A percentile compares a stretch with the other conserved stretches of the same genome.
These are phyloP conservation scores for Corynespora cassiicola DNA, from an alignment of 2,329 filamentous ascomycete genomes.

Conservation along the genomic window DNA sequence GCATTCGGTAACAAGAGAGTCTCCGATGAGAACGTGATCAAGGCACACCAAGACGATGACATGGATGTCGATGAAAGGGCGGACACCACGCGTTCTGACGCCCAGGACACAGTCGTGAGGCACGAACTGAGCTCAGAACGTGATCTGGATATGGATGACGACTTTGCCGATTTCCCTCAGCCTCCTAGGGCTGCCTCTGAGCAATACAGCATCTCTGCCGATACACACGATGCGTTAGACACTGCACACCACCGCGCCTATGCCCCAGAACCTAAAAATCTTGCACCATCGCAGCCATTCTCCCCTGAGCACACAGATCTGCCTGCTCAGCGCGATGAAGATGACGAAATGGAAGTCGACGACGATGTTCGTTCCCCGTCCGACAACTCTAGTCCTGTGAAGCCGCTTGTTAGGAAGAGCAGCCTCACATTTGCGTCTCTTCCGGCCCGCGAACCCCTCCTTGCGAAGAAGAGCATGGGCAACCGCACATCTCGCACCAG, in stretches of 20 bases:
- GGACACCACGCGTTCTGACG: slow-evolving; percentile 24
- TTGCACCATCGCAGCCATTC: slow-evolving; percentile 22
- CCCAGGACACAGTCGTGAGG: slow-evolving; percentile 32
- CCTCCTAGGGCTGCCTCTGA: slow-evolving; percentile 32
- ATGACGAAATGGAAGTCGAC: slow-evolving; percentile 52
- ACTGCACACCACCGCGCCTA: slow-evolving; percentile 25
- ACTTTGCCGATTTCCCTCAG: slow-evolving; percentile 23
- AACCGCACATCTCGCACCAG: slow-evolving; percentile 76
- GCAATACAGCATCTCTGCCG: slow-evolving; percentile 38
- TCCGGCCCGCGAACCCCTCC: slow-evolving; percentile 86
- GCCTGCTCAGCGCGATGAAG: slow-evolving; percentile 35
- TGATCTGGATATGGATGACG: slow-evolving; percentile 22
- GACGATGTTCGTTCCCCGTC: slow-evolving; percentile 68
- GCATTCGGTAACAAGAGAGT: slow-evolving; percentile 41
- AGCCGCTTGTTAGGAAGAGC: slow-evolving; percentile 85
- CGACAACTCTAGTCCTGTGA: slow-evolving; percentile 75
- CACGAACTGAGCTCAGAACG: slow-evolving; percentile 26
- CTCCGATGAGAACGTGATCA: slow-evolving; percentile 31
- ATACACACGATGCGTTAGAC: slow-evolving; percentile 40
- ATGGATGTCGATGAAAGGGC: slow-evolving; percentile 41
- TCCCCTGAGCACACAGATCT: slow-evolving; percentile 32
- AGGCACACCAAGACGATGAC: slow-evolving; percentile 26
- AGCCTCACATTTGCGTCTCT: slow-evolving; percentile 94
- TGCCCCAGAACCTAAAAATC: slow-evolving; percentile 29
- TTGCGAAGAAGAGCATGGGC: slow-evolving; percentile 81